Evolutionary conservation across 2,329 filamentous ascomycete species (phyloP), one percentile per base, ranked within the genome.

Genomic region (Pseudocercospora cruenta): DNA sequence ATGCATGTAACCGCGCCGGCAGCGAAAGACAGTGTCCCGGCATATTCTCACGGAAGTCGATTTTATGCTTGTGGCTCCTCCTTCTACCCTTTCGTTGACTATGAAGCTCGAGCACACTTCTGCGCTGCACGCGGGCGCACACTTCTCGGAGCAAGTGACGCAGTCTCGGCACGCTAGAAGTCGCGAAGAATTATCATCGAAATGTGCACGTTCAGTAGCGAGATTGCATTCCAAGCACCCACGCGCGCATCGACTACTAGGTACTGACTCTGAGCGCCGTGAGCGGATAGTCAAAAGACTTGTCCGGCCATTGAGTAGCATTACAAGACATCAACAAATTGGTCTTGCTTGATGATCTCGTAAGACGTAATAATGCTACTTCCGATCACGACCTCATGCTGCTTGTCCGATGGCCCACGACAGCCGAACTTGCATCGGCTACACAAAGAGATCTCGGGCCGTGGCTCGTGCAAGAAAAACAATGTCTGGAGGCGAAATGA

Each of bases 391-490:
- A 51, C 47, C 47, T 22, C 47, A 14, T 16, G 24, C 47, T 51
- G 47, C 19, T 51, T 2, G 19, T 26, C 47, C 47, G 24, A 28
- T 26, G 21, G 53, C 10, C 3, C 53, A 57, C 53, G 26, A 57
- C 22, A 28, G 53, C 26, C 12, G 54, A 39, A 19, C 55, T 10
- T 58, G 26, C 54, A 58, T 58, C 54, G 54, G 55, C 24, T 55
- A 31, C 24, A 55, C 53, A 24, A 39, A 19, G 10, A 31, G 21
- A 58, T 58, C 55, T 39, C 55, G 55, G 51, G 16, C 51, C 51
- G 51, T 55, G 51, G 51, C 51, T 55, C 47, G 47, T 51, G 51
- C 22, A n/a, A 26, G 26, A 31, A 26, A 24, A 16, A 26, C 24
- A 26, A 55, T 31, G 22, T n/a, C 22, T 16, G 51, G 5, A 31